Percentiles rank a stretch among this genome's conserved stretches.
Evolutionary conservation across 306 rosid species (phyloP).

Genomic region (Vigna radiata): DNA sequence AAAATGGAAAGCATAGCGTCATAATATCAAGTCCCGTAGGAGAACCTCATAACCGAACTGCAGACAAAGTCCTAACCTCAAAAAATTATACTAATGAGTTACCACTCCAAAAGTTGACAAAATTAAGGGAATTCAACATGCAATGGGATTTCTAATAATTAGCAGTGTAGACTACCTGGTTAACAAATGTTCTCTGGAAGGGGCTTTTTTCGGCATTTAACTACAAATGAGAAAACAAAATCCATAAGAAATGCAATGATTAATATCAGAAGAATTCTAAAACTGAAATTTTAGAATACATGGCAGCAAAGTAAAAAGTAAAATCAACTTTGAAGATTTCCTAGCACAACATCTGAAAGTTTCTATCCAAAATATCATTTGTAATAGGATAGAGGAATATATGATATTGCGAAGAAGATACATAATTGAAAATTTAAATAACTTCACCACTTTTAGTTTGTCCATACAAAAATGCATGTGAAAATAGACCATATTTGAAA

Average conservation of each 20-base stretch:
- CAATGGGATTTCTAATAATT: conserved; percentile 25
- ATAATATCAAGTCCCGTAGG: not conserved
- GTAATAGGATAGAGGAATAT: not conserved
- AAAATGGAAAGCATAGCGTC: conserved; percentile 8
- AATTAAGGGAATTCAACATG: conserved; percentile 17
- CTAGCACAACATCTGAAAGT: not conserved
- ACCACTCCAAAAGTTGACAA: conserved; percentile 4
- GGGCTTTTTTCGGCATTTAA: conserved; percentile 89
- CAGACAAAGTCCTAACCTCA: not conserved
- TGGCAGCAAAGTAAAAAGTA: conserved; percentile 4
- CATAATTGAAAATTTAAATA: conserved; percentile 23
- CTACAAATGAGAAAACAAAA: conserved; percentile 51
- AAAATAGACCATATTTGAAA: not conserved
- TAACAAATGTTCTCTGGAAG: conserved; percentile 85
- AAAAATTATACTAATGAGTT: not conserved
- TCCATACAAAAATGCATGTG: not conserved
- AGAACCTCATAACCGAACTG: conserved; percentile 36
- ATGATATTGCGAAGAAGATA: conserved; percentile 4
- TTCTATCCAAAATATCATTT: conserved; percentile 19
- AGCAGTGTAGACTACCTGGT: conserved; percentile 65
- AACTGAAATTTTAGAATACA: conserved; percentile 26
- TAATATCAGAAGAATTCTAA: conserved; percentile 10
- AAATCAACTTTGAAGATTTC: conserved; percentile 3
- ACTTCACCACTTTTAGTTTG: conserved; percentile 20
- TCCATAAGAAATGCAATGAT: conserved; percentile 39